Conservation (phyloP, 305 asterid genomes). For the Rubia tinctorum region DNA sequence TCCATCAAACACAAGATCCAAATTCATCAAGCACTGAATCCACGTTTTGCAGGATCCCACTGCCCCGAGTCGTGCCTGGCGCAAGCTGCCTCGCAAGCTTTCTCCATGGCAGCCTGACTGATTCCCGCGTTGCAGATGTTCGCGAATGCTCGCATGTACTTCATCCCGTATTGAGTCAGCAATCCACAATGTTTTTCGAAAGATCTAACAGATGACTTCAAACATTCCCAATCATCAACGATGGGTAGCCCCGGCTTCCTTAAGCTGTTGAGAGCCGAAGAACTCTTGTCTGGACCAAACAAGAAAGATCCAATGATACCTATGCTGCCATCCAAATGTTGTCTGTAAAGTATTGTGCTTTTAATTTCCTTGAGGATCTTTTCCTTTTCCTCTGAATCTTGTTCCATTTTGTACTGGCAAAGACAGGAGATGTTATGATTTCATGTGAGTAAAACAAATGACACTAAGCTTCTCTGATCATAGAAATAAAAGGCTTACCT, state of each 20-base stretch:
- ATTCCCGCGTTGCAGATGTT: slow-evolving; percentile 66
- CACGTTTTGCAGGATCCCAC: slow-evolving; percentile 22
- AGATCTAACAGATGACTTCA: slow-evolving; percentile 70
- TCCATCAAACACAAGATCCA: neutral
- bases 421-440: neutral
- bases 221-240: slow-evolving; percentile 86
- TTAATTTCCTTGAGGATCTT: slow-evolving; percentile 47
- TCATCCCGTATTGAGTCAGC: slow-evolving; percentile 83
- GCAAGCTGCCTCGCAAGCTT: slow-evolving; percentile 63
- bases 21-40: slow-evolving; percentile 46
- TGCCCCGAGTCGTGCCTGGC: slow-evolving; percentile 21
- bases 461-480: no score
- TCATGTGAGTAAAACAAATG: neutral
- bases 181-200: slow-evolving; percentile 78
- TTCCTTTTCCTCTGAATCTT: slow-evolving; percentile 32
- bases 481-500: neutral
- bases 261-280: slow-evolving; percentile 35
- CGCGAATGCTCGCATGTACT: slow-evolving; percentile 81
- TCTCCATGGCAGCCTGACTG: slow-evolving; percentile 40
- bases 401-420: slow-evolving; percentile 45
- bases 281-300: slow-evolving; percentile 53
- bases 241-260: slow-evolving; percentile 53
- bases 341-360: slow-evolving; percentile 46
- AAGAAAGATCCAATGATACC: slow-evolving; percentile 47
- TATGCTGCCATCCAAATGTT: slow-evolving; percentile 61